Evolutionary conservation across 169 alveolate species (phyloP).

Genomic region (Besnoitia besnoiti): DNA sequence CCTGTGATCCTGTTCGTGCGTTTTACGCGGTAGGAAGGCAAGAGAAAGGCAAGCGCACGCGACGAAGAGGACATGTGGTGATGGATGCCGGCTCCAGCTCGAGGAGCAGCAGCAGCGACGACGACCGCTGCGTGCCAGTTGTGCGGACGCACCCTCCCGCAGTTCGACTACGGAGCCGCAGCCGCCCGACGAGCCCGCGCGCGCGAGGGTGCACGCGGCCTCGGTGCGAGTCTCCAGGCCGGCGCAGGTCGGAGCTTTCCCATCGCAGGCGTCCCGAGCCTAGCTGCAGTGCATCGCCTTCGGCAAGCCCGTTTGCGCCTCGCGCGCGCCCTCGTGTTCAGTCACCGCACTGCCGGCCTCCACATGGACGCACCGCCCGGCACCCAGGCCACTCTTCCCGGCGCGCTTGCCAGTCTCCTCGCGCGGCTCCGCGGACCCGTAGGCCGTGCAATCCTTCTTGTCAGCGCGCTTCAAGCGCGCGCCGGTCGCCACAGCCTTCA

Average conservation of each 20-base stretch:
- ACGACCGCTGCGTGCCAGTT: not conserved
- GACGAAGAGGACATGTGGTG: not conserved
- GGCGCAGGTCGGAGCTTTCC: not conserved
- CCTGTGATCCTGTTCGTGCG: not conserved
- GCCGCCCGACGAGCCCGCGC: not conserved
- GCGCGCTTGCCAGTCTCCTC: too few species aligned
- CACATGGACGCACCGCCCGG: not conserved
- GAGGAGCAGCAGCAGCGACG: slow-evolving; percentile 8
- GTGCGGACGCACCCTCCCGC: not conserved
- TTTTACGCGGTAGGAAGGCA: not conserved
- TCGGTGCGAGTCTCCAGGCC: not conserved
- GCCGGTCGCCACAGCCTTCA: not conserved
- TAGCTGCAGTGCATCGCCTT: slow-evolving; percentile 18
- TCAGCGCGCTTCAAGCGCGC: not conserved
- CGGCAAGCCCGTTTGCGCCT: not conserved
- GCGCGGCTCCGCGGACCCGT: too few species aligned
- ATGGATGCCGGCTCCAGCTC: not conserved
- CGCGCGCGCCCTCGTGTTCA: not conserved
- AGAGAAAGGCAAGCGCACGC: not conserved
- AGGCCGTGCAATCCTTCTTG: not conserved
- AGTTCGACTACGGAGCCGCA: not conserved
- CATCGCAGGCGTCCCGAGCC: not conserved
- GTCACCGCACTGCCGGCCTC: not conserved
- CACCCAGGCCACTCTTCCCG: not conserved
- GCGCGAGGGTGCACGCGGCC: not conserved